phyloP scores from a whole-genome alignment of 2,329 filamentous ascomycete species.

The Paracamarosporium sp. region DNA sequence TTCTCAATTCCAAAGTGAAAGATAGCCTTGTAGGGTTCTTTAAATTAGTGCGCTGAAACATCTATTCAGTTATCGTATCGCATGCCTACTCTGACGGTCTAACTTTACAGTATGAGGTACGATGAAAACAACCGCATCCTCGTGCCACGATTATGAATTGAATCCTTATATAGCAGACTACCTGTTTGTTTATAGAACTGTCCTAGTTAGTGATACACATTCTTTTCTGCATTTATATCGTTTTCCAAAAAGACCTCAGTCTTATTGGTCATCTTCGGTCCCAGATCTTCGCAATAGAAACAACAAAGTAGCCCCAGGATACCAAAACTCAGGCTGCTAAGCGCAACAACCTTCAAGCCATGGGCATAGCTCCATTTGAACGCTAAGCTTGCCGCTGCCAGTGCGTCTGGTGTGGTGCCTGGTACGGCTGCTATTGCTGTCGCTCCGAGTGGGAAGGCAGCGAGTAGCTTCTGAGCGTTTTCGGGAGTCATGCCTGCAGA shows the following conservation, averaged over 20 bases:
- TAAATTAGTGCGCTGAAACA: too few relatives aligned
- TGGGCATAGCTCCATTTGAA: slow-evolving; percentile 32
- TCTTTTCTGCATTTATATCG: slow-evolving; percentile 33
- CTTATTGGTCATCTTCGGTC: slow-evolving; percentile 35
- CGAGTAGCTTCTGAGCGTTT: slow-evolving; percentile 27
- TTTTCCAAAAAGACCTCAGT: slow-evolving; percentile 36
- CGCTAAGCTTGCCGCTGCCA: slow-evolving; percentile 24
- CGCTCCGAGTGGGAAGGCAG: slow-evolving; percentile 30
- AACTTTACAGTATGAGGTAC: too few relatives aligned
- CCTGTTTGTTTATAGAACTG: not conserved
- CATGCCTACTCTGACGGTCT: too few relatives aligned
- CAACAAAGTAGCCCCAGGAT: not conserved
- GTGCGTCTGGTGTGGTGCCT: slow-evolving; percentile 20
- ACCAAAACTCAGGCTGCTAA: slow-evolving; percentile 22
- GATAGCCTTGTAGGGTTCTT: too few relatives aligned
- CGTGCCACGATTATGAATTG: not conserved
- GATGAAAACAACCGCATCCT: too few relatives aligned
- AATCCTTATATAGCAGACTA: not conserved
- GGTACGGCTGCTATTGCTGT: slow-evolving; percentile 25
- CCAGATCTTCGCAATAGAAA: slow-evolving; percentile 29
- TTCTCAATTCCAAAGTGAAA: too few relatives aligned
- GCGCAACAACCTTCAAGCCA: slow-evolving; percentile 26
- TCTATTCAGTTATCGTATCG: not conserved
- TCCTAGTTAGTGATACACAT: slow-evolving; percentile 24
- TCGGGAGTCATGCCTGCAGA: slow-evolving; percentile 26